phyloP scores from a whole-genome alignment of 768 basidiomycete species.

The Trametes punicea region DNA sequence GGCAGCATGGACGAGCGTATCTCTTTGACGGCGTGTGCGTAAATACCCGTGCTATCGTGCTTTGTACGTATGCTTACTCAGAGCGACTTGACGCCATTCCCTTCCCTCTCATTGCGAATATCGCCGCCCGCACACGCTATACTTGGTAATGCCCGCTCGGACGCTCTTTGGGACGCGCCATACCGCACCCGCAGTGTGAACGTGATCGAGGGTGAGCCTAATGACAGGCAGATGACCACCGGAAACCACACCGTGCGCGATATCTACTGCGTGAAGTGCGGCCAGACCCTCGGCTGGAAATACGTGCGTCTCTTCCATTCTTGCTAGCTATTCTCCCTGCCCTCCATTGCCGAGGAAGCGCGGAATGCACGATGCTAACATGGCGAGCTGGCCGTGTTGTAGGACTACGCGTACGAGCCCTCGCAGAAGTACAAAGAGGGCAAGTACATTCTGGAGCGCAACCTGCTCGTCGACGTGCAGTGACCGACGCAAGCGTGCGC shows the following conservation, averaged over 20 bases:
- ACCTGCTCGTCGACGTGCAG: conserved; percentile 83
- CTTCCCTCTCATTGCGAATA: conserved; percentile 1
- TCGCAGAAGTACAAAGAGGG: conserved; percentile 98
- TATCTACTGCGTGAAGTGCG: conserved; percentile 91
- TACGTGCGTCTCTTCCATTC: conserved; percentile 58
- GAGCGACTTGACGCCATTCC: neutral
- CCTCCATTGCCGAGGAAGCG: conserved; percentile 4
- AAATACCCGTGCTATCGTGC: neutral
- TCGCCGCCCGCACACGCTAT: conserved; percentile 20
- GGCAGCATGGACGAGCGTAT: conserved; percentile 93
- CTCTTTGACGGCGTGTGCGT: conserved; percentile 92
- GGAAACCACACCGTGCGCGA: conserved; percentile 96
- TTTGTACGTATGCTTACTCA: conserved; percentile 2
- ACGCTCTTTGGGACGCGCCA: conserved; percentile 6
- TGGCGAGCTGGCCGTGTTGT: neutral
- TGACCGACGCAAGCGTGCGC: conserved; percentile 34
- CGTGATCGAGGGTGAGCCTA: conserved; percentile 83
- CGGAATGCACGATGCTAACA: conserved; percentile 7
- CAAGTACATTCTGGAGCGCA: conserved; percentile 95
- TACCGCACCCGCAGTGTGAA: conserved; percentile 66
- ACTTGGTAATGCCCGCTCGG: conserved; percentile 1
- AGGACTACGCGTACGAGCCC: conserved; percentile 90
- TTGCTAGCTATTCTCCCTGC: neutral
- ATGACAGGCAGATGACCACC: conserved; percentile 94
- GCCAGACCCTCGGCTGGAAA: conserved; percentile 92